These are phyloP conservation scores for Globisporangium camurandrum DNA, from an alignment of 352 stramenopile species.

Conservation along the genomic window DNA sequence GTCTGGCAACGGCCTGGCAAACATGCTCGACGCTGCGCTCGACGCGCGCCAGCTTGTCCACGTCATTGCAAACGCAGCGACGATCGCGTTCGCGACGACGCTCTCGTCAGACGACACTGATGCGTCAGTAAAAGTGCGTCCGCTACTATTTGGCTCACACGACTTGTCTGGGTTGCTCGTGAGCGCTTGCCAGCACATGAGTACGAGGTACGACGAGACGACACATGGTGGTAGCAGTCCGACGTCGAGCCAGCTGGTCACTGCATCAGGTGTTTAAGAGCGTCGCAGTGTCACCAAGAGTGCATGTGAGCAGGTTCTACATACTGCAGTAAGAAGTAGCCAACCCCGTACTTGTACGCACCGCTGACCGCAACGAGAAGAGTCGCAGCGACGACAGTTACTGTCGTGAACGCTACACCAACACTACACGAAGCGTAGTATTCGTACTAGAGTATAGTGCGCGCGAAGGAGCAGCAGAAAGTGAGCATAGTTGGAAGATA, in stretches of 20 bases:
- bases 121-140: too few species aligned
- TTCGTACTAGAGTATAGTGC: slow-evolving; percentile 54
- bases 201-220: slow-evolving; percentile 61
- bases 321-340: not conserved
- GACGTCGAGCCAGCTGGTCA: slow-evolving; percentile 65
- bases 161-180: slow-evolving; percentile 44
- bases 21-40: slow-evolving; percentile 39
- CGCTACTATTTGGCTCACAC: slow-evolving; percentile 29
- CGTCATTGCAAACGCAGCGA: slow-evolving; percentile 52
- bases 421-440: slow-evolving; percentile 80
- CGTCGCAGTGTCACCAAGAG: not conserved
- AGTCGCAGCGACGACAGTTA: slow-evolving; percentile 76
- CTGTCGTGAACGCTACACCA: slow-evolving; percentile 74
- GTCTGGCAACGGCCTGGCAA: slow-evolving; percentile 26
- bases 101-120: slow-evolving; percentile 25
- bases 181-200: slow-evolving; percentile 73
- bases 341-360: not conserved
- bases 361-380: slow-evolving; percentile 56
- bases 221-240: slow-evolving; percentile 68
- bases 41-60: slow-evolving; percentile 72
- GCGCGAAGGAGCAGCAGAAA: not conserved
- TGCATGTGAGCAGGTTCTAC: not conserved
- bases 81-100: slow-evolving; percentile 36
- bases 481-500: too few species aligned
- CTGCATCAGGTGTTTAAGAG: too few species aligned